A percentile compares a stretch with the other conserved stretches of the same genome.
These are phyloP conservation scores for Chamaecrista fasciculata DNA, from an alignment of 306 rosid genomes.

Conservation along the genomic window DNA sequence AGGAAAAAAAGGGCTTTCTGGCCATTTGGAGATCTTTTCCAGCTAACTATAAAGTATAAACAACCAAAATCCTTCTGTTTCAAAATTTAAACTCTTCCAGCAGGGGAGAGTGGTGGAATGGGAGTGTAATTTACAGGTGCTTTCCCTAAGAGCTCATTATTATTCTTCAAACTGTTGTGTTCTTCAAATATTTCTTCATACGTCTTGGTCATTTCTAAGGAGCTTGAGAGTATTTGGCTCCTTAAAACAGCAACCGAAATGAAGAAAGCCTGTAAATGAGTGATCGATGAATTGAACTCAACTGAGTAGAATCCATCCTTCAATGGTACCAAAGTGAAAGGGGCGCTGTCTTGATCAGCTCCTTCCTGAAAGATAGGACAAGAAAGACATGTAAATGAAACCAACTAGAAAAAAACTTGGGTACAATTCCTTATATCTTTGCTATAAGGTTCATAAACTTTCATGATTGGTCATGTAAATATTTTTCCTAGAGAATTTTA, in stretches of 20 bases:
- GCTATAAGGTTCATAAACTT: too few species aligned
- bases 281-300: slow-evolving; percentile 65
- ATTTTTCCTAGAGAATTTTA: too few species aligned
- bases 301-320: slow-evolving; percentile 71
- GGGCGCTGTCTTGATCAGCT: slow-evolving; percentile 40
- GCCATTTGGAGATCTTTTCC: slow-evolving; percentile 28
- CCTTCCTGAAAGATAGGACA: slow-evolving; percentile 58
- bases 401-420: too few species aligned
- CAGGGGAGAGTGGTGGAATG: slow-evolving; percentile 85
- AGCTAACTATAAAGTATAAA: slow-evolving; percentile 28
- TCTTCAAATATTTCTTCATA: slow-evolving; percentile 34
- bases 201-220: slow-evolving; percentile 34
- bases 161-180: slow-evolving; percentile 29
- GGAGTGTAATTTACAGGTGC: slow-evolving; percentile 52
- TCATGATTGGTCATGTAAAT: too few species aligned
- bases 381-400: slow-evolving; percentile 15
- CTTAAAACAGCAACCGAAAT: slow-evolving; percentile 52
- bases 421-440: too few species aligned
- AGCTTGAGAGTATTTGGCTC: slow-evolving; percentile 45
- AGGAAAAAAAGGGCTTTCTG: not conserved
- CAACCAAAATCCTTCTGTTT: slow-evolving; percentile 16
- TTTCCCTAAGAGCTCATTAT: slow-evolving; percentile 34
- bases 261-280: slow-evolving; percentile 83
- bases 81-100: slow-evolving; percentile 67
- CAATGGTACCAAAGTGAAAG: slow-evolving; percentile 62